Base-by-base conservation (phyloP, 805 yeast species). In the Komagataella pseudopastoris region DNA sequence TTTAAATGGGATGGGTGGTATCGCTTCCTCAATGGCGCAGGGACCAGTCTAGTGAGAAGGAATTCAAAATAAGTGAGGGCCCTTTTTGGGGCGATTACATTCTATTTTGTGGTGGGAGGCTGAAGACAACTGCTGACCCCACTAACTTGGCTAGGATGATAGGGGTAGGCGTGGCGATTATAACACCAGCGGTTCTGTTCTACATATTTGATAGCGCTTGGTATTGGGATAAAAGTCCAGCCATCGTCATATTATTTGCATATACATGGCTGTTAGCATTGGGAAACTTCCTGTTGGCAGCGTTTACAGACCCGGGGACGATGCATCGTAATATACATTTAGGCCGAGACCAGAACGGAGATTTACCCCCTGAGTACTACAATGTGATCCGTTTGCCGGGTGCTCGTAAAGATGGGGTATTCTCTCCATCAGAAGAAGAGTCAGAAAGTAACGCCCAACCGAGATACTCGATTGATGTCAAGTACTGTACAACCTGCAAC, bases 221-320 rank as follows among this genome's bases (percentile, higher is more conserved):
- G 83, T 56, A 67, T 5, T 82, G 88, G 87, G 61, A 69, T 51
- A 56, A 78, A 47, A 60, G 39, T 78, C 85, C 86, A 0, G 78
- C 78, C 2, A 58, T 71, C 4, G 82, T 80, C 4, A 67, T 85
- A 0, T 49, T 81, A 2, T 81, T 82, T 56, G 63, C 75, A 17
- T 86, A 86, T 58, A 59, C 76, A 44, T 82, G 85, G 85, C 48
- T 70, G 4, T 58, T 78, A 45, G 60, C 78, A 1, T n/a, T 78
- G 1, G 49, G 62, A 3, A 74, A 79, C 50, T 78, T 80, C 54
- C 52, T 81, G 6, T 72, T 65, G 52, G 81, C 84, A 0, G 71
- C 85, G 0, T 67, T 77, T 2, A 63, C 75, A 8, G 95, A 87
- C 57, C 87, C 95, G 0, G 95, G 95, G 0, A 63, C 74, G 1